Base-by-base conservation (phyloP, 805 yeast genomes). In the Kluyveromyces wickerhamii region DNA sequence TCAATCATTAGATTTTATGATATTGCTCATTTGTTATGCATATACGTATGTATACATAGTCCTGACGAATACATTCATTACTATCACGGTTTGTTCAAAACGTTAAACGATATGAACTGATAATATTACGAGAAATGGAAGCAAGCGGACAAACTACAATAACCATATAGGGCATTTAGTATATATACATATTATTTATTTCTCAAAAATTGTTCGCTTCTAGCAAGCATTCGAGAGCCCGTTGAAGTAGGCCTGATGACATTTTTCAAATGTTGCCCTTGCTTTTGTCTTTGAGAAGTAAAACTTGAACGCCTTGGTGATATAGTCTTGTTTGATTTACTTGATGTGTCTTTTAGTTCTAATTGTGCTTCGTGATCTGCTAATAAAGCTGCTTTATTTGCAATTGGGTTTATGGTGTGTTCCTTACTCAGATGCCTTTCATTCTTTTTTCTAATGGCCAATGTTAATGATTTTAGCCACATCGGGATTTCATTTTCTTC, bases 391-490 rank as follows among this genome's bases (percentile, higher is more conserved):
- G 51, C 48, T 30, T 38, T 37, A 21, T 44, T 36, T 2, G 52
- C 52, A 14, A 40, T 35, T 10, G 31, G 37, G 14, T 29, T 37
- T 7, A 33, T 30, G 1, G 39, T 39, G 23, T 35, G 33, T 16
- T 32, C 31, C 12, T 37, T 42, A 5, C 34, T 27, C 12, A 44
- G 68, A 65, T 21, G 62, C 57, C 72, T 61, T 29, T 77, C 81
- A 38, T 61, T 66, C 21, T 70, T 73, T 25, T 64, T 60, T 10
- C 54, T 51, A 34, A 73, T 67, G 2, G 79, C 61, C 38, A 63
- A 67, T 4, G 70, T 72, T 13, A 78, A 53, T 0, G 71, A 52
- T 23, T 64, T 66, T 1, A 83, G 71, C 89, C 89, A 81, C 13
- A 60, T 49, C 10, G 65, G 57, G 1, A 74, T 61, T 23, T 73